These are phyloP conservation scores for Trebouxia sp. DNA, from an alignment of 139 green algal species.

Conservation along the genomic window DNA sequence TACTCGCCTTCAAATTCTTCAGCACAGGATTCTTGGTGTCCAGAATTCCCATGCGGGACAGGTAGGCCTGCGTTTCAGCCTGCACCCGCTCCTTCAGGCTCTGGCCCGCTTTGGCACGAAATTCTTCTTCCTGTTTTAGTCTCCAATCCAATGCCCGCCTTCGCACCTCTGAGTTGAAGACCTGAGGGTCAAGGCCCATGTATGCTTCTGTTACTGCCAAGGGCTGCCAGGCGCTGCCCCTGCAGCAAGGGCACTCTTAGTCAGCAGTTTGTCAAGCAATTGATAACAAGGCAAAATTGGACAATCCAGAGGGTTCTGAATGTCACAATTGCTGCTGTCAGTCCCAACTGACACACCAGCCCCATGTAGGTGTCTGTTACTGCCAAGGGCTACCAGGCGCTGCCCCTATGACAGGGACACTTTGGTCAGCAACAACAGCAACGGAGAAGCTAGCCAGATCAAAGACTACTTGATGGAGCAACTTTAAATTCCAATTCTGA, in stretches of 20 bases:
- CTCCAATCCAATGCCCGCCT: slow-evolving; percentile 8
- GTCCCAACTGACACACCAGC: too few species aligned
- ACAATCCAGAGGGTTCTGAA: too few species aligned
- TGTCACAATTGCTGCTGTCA: too few species aligned
- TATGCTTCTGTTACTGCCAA: slow-evolving; percentile 19
- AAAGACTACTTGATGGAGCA: too few species aligned
- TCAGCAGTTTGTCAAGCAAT: too few species aligned
- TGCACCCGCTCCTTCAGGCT: slow-evolving; percentile 16
- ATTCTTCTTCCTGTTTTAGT: slow-evolving; percentile 1
- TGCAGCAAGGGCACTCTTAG: too few species aligned
- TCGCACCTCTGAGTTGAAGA: slow-evolving; percentile 27
- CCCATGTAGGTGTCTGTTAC: slow-evolving; percentile 20
- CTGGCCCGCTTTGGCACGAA: not conserved
- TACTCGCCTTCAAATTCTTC: not conserved
- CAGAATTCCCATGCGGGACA: slow-evolving; percentile 8
- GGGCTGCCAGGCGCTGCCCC: slow-evolving; percentile 6
- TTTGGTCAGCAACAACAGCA: too few species aligned
- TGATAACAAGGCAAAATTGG: too few species aligned
- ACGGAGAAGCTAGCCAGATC: too few species aligned
- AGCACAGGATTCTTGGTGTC: slow-evolving; percentile 18
- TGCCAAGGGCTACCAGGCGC: slow-evolving; percentile 1
- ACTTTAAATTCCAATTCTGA: too few species aligned
- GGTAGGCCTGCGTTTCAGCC: not conserved
- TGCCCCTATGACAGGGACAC: not conserved
- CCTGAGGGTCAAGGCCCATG: slow-evolving; percentile 18